phyloP scores from a whole-genome alignment of 345 rosid genomes.

The Trapa bicornis region DNA sequence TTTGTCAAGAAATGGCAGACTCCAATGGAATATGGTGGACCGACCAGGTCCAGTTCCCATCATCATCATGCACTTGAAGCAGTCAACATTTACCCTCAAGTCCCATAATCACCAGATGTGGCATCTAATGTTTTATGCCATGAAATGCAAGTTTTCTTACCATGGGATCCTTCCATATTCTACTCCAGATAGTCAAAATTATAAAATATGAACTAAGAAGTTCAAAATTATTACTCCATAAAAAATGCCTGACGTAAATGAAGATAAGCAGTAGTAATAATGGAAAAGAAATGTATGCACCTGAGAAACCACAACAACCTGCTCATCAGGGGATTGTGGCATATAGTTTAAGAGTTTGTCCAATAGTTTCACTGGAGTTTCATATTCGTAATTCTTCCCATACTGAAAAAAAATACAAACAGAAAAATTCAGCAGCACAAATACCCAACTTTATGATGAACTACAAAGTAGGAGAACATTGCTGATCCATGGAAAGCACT shows the following conservation, averaged over 20 bases:
- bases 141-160: neutral
- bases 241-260: neutral
- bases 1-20: neutral
- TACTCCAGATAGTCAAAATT: neutral
- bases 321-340: constrained; percentile 80
- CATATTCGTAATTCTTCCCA: constrained; percentile 84
- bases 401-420: constrained; percentile 30
- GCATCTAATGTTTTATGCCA: neutral
- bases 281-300: constrained; percentile 20
- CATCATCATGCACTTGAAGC: neutral
- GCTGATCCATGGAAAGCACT: neutral
- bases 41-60: neutral
- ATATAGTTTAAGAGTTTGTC: constrained; percentile 73
- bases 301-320: constrained; percentile 89
- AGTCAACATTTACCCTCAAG: neutral
- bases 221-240: neutral
- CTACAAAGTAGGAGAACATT: neutral
- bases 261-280: neutral
- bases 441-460: neutral
- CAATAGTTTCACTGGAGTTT: constrained; percentile 83
- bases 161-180: neutral
- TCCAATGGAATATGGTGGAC: neutral
- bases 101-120: neutral
- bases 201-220: neutral
- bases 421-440: neutral